Base-by-base conservation (phyloP, 78 protist genomes). In the Corallochytrium limacisporum region DNA sequence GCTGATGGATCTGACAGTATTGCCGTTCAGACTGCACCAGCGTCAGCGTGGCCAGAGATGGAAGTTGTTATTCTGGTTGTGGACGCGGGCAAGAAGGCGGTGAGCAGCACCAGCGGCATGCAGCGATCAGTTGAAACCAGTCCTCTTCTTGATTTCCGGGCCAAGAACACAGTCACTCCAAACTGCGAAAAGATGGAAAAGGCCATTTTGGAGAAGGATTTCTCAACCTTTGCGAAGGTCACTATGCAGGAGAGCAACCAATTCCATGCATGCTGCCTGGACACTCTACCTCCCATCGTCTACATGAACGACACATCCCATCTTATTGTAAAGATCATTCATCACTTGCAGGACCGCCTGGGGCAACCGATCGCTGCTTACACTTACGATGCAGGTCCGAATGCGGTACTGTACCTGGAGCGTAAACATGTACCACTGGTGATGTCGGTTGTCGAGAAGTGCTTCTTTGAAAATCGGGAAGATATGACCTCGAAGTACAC, bases 341-440 rank as follows among this genome's bases (percentile, higher is more conserved):
- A 8, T 15, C 12, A 12, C 8, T 46, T 7, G 54, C 6, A 7
- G n/a, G n/a, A n/a, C n/a, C n/a, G n/a, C n/a, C n/a, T n/a, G n/a
- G n/a, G n/a, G n/a, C n/a, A n/a, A n/a, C n/a, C n/a, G n/a, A n/a
- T n/a, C 61, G 90, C 81, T 4, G 96, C 90, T 28, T 96, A 96
- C 83, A 94, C 99, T 0, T 96, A 85, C 59, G 99, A 96, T 65
- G 99, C 99, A 2, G 99, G 99, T 1, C 94, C 98, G 18, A 96
- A 96, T 75, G 89, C 94, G 1, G 86, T 91, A 46, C 12, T 93
- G 53, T 89, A 82, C 57, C 18, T 44, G n/a, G n/a, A n/a, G n/a
- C n/a, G n/a, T n/a, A n/a, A n/a, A n/a, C n/a, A n/a, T n/a, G n/a
- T n/a, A n/a, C n/a, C n/a, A n/a, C n/a, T n/a, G n/a, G n/a, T n/a